Evolutionary conservation across 371 early-diverging fungal species (phyloP), one percentile per base, ranked within the genome.

Genomic region (Actinomucor elegans): DNA sequence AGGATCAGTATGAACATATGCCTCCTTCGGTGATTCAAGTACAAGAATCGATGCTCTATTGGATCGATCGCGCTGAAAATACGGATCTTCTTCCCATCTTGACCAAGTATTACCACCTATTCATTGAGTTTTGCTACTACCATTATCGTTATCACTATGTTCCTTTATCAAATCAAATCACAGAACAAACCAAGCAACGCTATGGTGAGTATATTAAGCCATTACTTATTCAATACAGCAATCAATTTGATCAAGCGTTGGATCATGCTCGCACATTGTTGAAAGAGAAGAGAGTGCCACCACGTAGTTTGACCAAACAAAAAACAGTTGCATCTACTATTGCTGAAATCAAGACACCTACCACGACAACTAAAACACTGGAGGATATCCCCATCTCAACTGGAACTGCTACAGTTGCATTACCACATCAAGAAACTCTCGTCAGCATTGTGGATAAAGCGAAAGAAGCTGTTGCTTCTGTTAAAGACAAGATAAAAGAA

Each of bases 31-130:
- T 33, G 7, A 27, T 29, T 23, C 12, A 27, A 14, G 34, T 26
- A 0, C 18, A 44, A 9, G n/a, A 31, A 2, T 17, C 21, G 4
- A 4, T 57, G 3, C 20, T 26, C 23, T 36, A 31, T 8, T 43
- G 43, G 15, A 37, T 44, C 23, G 14, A 48, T 6, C 33, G 34
- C 2, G 54, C 59, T 4, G 59, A 53, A 24, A 41, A 41, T 2
- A 48, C 49, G 0, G 59, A 59, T n/a, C 4, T 59, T 7, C 10
- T 29, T 3, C 42, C 44, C 11, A 34, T 48, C 9, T 26, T 59
- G n/a, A 12, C 14, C 5, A 21, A 35, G 0, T 14, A 24, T 0
- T 48, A 53, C 20, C 40, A 35, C 27, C 10, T 4, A 0, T 24
- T 34, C 12, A 18, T 50, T 28, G 48, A 52, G 8, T 48, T 58